Evolutionary conservation across 2,329 filamentous ascomycete species (phyloP), one percentile per base, ranked within the genome.

Genomic region (Botrytis cinerea): DNA sequence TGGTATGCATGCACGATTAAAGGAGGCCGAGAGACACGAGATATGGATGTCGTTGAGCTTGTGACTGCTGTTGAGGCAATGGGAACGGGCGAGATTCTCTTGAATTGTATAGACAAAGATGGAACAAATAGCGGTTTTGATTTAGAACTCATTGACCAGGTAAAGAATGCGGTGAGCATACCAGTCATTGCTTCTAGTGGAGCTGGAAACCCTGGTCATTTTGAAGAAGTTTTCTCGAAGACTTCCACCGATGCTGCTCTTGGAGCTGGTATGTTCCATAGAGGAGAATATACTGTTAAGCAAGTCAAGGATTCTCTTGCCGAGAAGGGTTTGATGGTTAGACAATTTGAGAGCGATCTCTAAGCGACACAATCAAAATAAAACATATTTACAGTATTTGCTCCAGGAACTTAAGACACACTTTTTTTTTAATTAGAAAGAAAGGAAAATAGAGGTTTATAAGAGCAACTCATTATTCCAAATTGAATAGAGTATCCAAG

Each of bases 1-100:
- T 99, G 95, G 95, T 99, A 98, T 82, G 95, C 96, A 73, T 98
- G 96, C 84, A 99, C 96, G 10, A 94, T 97, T 84, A 97, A 95
- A 84, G 96, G 96, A 64, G 96, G 96, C 10, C 91, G 96, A 75
- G 95, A 98, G 84, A 95, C 92, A n/a, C 89, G 95, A 74, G 94
- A 98, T 82, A 87, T 98, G 77, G 95, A 98, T 81, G 96, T 98
- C 25, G 89, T 95, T 22, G 93, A 98, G 84, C 88, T 99, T 16
- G 90, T 92, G 16, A 90, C 89, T 78, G 96, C 96, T 20, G 95
- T 98, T 51, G 94, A 99, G 84, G 94, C 93, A 73, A 97, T 99
- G 94, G 96, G 96, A 71, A 89, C 93, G 2, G 96, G 96, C 73
- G 96, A 99, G 86, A 93, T 99, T 74, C 85, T 99, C 70, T 89